These are phyloP conservation scores for Mycena venus DNA, from an alignment of 768 basidiomycete genomes.

Conservation along the genomic window DNA sequence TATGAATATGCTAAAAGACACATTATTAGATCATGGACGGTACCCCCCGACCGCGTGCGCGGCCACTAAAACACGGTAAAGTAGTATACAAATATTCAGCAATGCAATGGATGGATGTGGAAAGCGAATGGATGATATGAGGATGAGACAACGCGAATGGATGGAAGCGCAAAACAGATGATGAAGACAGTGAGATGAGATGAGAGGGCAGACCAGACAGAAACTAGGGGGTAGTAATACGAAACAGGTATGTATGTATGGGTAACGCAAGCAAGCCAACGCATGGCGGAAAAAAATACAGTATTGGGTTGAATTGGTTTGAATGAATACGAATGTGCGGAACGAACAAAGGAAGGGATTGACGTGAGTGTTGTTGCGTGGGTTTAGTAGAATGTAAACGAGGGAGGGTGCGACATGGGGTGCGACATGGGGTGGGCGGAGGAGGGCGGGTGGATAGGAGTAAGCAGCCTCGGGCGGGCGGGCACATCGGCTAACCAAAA, in stretches of 20 bases:
- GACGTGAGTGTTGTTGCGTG: conserved; percentile 1
- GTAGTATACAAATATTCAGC: conserved; percentile 21
- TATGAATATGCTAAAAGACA: conserved; percentile 3
- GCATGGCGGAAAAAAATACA: neutral
- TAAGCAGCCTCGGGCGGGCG: too few relatives aligned
- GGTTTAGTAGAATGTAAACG: too few relatives aligned
- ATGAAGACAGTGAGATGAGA: neutral
- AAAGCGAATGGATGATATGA: conserved; percentile 42
- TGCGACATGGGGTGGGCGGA: neutral
- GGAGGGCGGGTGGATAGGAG: neutral
- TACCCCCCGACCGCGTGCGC: too few relatives aligned
- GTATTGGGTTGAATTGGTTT: neutral
- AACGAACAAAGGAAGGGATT: neutral
- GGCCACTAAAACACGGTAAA: conserved; percentile 11
- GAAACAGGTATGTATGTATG: neutral
- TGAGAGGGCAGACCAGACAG: neutral
- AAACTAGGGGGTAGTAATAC: neutral
- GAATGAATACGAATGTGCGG: neutral
- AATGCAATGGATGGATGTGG: conserved; percentile 5
- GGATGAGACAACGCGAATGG: conserved; percentile 25
- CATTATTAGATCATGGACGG: conserved; percentile 30
- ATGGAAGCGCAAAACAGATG: conserved; percentile 23
- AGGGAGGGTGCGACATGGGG: neutral
- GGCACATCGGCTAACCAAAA: too few relatives aligned
- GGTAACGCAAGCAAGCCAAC: neutral